A percentile compares a stretch with the other conserved stretches of the same genome.
Evolutionary conservation across 495 filamentous ascomycete genomes (phyloP).

Genomic region (Daldinia vernicosa): DNA sequence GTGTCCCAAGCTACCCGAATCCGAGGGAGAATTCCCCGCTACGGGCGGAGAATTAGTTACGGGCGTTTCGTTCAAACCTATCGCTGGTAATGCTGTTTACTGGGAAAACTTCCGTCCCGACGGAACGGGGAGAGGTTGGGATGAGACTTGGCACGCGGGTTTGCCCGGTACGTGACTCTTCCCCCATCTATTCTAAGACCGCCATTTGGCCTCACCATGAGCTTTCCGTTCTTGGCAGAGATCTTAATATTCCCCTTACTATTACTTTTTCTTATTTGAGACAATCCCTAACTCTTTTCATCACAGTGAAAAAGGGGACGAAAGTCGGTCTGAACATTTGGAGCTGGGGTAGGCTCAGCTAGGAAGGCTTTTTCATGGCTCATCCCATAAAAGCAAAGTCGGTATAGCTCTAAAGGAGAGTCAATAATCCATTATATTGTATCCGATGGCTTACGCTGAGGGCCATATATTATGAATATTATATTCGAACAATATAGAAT

Average conservation of each 20-base stretch:
- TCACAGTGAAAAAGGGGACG: conserved; percentile 48
- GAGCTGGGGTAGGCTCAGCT: conserved; percentile 51
- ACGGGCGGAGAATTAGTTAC: conserved; percentile 1
- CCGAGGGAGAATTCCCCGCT: conserved; percentile 1
- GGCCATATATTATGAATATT: neutral
- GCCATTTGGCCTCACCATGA: neutral
- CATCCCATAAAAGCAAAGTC: neutral
- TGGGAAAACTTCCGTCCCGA: conserved; percentile 62
- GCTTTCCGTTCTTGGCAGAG: neutral
- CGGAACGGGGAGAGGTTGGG: conserved; percentile 53
- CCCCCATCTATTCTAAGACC: too few relatives aligned
- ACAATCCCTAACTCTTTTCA: conserved; percentile 8
- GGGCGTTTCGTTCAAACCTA: conserved; percentile 53
- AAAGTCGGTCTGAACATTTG: conserved; percentile 61
- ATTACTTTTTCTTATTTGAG: neutral
- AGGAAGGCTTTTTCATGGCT: conserved; percentile 1
- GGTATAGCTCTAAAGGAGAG: conserved; percentile 1
- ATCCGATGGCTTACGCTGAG: neutral
- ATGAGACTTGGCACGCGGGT: conserved; percentile 60
- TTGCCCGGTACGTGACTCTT: conserved; percentile 45
- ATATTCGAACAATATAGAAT: neutral
- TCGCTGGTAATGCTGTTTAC: conserved; percentile 58
- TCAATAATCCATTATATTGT: neutral
- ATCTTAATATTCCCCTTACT: neutral
- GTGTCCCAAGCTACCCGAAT: conserved; percentile 36